Evolutionary conservation across 176 grass and related monocot species (phyloP), one percentile per base, ranked within the genome.

Genomic region (Rhynchospora breviuscula): DNA sequence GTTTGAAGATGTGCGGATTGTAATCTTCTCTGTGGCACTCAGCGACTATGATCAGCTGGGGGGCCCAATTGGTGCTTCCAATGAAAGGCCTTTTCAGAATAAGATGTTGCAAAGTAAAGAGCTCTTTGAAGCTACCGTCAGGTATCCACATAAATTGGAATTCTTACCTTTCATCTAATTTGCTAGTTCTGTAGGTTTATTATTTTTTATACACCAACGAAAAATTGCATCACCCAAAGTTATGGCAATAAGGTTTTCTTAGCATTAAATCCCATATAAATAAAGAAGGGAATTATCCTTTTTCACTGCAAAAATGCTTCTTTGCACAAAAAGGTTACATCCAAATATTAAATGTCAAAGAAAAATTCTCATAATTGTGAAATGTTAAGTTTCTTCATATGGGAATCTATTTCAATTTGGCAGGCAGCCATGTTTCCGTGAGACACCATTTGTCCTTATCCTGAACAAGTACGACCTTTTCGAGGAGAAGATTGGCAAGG

Each of bases 381-480:
- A 52, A 23, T 74, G 9, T 19, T 23, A 33, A 59, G 48, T 56
- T 69, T 35, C 18, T 82, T 81, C 29, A 65, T 6, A 84, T 61
- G 66, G 29, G 8, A 22, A 58, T 67, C 48, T 1, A 58, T n/a
- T 6, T 76, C 0, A 11, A 77, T 82, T 87, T 63, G 54, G 26
- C 89, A 98, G 96, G 86, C 89, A 98, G 62, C 79, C 90, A 2
- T 98, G 92, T 70, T 98, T 98, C 85, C 79, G 75, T 0, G 85
- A 98, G 52, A 98, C 88, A 0, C 92, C 88, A n/a, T 98, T 98
- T 45, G 84, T 98, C 18, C 88, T 98, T 26, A 87, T 98, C 72
- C 90, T 98, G 65, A 98, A 98, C 91, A 98, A 98, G 84, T 98
- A 93, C 1, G 92, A 98, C 87, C 83, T 93, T 35, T 90, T 98